Evolutionary conservation across 306 rosid species (phyloP), one percentile per base, ranked within the genome.

Genomic region (Vigna mungo): DNA sequence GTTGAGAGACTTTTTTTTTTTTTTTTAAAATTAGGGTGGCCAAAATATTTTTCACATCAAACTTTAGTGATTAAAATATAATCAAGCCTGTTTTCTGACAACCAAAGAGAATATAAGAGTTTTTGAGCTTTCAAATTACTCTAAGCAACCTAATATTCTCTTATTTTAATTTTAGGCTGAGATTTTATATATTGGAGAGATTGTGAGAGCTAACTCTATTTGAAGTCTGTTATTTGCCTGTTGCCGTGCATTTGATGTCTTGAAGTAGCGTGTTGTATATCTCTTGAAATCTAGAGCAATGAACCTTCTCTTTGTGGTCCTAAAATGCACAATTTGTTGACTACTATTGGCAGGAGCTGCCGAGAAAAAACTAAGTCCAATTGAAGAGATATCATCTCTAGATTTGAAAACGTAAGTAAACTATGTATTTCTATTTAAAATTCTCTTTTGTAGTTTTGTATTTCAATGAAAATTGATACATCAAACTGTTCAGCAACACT

Each of bases 351-450:
- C 89, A 93, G 99, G 97, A 61, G 71, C 91, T 74, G 48, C 74
- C 2, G 99, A 93, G 77, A 92, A 86, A 80, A 90, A 81, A 73
- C 41, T 84, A 78, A 84, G 87, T 78, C 58, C 93, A 59, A 82
- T 92, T 59, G 97, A 90, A 63, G 99, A 92, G 51, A 86, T 92
- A 44, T 75, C 99, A 25, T 85, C 94, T 76, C 88, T 96, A 46
- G 97, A 93, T 89, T 85, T 92, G 85, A 96, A 91, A 91, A 87
- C 97, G 99, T 96, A 85, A 87, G 97, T 72, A 37, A 56, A 48
- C 81, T 62, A 55, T 74, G 25, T 63, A 51, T 67, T 73, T 49
- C 53, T 78, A 52, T 18, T 82, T 53, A 46, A 63, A 64, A 32
- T 53, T 61, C 67, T 75, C 15, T 70, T 55, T 15, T 52, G 60